Conservation (phyloP, 1,284 basidiomycete species). For the Ustilago vetiveriae region DNA sequence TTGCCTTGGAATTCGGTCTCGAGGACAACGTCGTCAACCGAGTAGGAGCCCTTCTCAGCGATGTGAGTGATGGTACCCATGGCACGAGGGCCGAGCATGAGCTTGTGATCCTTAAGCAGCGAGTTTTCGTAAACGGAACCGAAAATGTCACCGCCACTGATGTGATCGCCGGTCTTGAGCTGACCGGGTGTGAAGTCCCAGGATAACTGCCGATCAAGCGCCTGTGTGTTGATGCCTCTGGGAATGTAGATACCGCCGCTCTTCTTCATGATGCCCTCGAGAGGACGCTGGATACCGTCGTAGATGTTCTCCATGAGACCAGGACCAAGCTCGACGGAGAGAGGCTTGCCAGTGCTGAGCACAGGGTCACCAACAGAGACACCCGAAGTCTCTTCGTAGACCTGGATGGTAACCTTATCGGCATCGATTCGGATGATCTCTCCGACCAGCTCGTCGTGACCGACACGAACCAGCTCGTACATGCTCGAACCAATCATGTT, state of each 20-base stretch:
- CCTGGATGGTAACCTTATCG: conserved; percentile 86
- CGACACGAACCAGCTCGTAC: conserved; percentile 67
- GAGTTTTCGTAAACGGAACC: conserved; percentile 97
- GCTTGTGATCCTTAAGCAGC: conserved; percentile 93
- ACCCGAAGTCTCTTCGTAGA: conserved; percentile 85
- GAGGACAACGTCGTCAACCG: conserved; percentile 89
- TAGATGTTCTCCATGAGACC: conserved; percentile 99
- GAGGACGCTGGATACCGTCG: conserved; percentile 71
- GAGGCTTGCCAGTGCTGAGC: conserved; percentile 92
- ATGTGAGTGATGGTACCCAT: conserved; percentile 94
- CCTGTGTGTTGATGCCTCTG: conserved; percentile 92
- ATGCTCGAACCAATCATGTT: conserved; percentile 67
- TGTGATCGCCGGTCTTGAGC: conserved; percentile 84
- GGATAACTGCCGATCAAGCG: conserved; percentile 84
- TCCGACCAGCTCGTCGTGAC: conserved; percentile 66
- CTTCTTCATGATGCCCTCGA: conserved; percentile 90
- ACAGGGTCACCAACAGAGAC: conserved; percentile 98
- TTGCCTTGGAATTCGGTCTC: conserved; percentile 99
- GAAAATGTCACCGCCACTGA: conserved; percentile 95
- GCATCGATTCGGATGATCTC: conserved; percentile 66
- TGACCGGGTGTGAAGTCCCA: conserved; percentile 95
- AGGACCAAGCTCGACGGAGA: conserved; percentile 96
- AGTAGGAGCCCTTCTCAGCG: conserved; percentile 93
- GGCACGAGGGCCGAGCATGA: conserved; percentile 92
- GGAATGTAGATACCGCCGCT: conserved; percentile 98